Percentiles rank a stretch among this genome's conserved stretches.
Evolutionary conservation across 345 rosid species (phyloP).

Genomic region (Brassica incana): DNA sequence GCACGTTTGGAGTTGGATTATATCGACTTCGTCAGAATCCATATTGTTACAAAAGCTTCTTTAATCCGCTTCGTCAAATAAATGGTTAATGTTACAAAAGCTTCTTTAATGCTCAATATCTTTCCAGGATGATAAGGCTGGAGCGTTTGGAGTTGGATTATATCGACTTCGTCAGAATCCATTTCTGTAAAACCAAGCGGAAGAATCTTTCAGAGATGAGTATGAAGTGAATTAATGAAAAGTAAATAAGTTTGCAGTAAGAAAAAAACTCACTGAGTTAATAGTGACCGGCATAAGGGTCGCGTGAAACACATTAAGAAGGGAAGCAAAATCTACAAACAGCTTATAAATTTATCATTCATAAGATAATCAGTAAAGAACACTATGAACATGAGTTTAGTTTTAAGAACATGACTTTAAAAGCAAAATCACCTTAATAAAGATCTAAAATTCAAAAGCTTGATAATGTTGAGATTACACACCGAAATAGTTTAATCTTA

Average conservation of each 20-base stretch:
- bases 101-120: too few relatives aligned
- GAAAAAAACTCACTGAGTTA: slow-evolving; percentile 37
- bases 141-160: slow-evolving; percentile 31
- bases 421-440: too few relatives aligned
- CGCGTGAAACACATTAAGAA: not conserved
- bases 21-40: too few relatives aligned
- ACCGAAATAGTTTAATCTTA: too few relatives aligned
- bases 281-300: not conserved
- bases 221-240: slow-evolving; percentile 9
- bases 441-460: too few relatives aligned
- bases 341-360: too few relatives aligned
- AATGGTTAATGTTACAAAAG: slow-evolving; percentile 24
- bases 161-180: slow-evolving; percentile 10
- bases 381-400: not conserved
- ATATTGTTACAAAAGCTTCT: too few relatives aligned
- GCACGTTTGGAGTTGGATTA: too few relatives aligned
- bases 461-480: too few relatives aligned
- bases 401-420: too few relatives aligned
- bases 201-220: slow-evolving; percentile 5
- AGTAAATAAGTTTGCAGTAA: not conserved
- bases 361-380: too few relatives aligned
- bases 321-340: not conserved
- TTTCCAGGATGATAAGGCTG: too few relatives aligned
- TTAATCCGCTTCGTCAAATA: not conserved
- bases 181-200: slow-evolving; percentile 35